phyloP scores from a whole-genome alignment of 1,284 basidiomycete species.

The Austroboletus novae-zelandiae region DNA sequence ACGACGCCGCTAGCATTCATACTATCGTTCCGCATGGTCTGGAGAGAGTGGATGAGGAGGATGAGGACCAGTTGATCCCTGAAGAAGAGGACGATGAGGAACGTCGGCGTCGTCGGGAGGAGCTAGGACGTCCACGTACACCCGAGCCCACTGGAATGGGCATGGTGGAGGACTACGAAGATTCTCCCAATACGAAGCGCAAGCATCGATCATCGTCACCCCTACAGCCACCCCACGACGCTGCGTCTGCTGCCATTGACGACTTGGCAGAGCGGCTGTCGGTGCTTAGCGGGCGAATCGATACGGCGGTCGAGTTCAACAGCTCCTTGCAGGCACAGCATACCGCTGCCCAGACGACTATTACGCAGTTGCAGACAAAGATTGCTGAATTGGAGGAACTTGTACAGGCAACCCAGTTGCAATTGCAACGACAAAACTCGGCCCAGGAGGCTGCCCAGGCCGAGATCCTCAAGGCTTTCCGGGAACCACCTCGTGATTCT shows the following conservation, averaged over 20 bases:
- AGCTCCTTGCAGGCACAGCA: slow-evolving; percentile 79
- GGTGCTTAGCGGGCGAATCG: slow-evolving; percentile 71
- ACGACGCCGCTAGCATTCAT: slow-evolving; percentile 50
- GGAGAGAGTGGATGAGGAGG: slow-evolving; percentile 74
- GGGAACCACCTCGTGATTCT: slow-evolving; percentile 28
- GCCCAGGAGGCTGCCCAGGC: slow-evolving; percentile 45
- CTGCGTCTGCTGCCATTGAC: slow-evolving; percentile 38
- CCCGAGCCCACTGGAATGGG: slow-evolving; percentile 73
- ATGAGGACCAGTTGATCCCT: slow-evolving; percentile 56
- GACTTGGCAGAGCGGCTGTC: slow-evolving; percentile 75
- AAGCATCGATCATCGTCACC: slow-evolving; percentile 18
- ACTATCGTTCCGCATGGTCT: slow-evolving; percentile 67
- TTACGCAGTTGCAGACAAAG: slow-evolving; percentile 72
- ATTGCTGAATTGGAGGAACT: slow-evolving; percentile 58
- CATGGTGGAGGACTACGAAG: slow-evolving; percentile 47
- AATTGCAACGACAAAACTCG: slow-evolving; percentile 37
- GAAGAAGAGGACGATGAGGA: slow-evolving; percentile 47
- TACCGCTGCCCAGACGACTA: slow-evolving; percentile 73
- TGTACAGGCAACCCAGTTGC: slow-evolving; percentile 45
- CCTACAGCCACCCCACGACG: slow-evolving; percentile 17
- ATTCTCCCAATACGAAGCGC: slow-evolving; percentile 24
- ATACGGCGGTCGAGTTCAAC: slow-evolving; percentile 75
- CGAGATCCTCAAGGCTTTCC: slow-evolving; percentile 38
- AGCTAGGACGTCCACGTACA: slow-evolving; percentile 66
- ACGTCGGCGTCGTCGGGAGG: slow-evolving; percentile 48